These are phyloP conservation scores for Leccinum angustisporum DNA, from an alignment of 1,284 basidiomycete genomes.

Conservation along the genomic window DNA sequence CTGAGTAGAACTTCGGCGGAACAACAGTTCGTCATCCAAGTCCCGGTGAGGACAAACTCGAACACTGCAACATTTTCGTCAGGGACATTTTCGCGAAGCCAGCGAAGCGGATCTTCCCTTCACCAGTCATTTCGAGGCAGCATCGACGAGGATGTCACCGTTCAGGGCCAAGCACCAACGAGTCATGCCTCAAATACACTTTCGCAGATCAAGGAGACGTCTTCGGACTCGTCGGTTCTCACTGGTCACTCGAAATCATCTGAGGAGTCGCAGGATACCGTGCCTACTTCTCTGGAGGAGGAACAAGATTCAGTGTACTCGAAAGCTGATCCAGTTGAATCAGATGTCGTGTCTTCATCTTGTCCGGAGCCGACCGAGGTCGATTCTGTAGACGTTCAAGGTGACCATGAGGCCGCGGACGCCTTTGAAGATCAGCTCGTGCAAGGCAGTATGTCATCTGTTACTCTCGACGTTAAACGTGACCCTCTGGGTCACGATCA, in stretches of 20 bases:
- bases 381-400: conserved; percentile 48
- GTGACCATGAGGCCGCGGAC: conserved; percentile 33
- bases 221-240: conserved; percentile 34
- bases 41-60: conserved; percentile 51
- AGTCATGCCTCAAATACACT: conserved; percentile 22
- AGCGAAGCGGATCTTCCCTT: conserved; percentile 35
- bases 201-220: conserved; percentile 30
- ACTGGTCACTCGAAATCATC: conserved; percentile 43
- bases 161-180: conserved; percentile 45
- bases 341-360: conserved; percentile 34
- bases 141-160: conserved; percentile 53
- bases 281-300: conserved; percentile 49
- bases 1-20: conserved; percentile 61
- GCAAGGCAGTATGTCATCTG: conserved; percentile 50
- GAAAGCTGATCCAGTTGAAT: conserved; percentile 6
- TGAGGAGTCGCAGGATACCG: conserved; percentile 45
- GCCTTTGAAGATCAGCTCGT: conserved; percentile 56
- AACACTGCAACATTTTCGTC: conserved; percentile 45
- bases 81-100: conserved; percentile 43
- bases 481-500: conserved; percentile 69
- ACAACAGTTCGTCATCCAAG: conserved; percentile 61
- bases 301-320: conserved; percentile 37
- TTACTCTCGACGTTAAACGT: conserved; percentile 46
- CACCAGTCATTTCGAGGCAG: conserved; percentile 32
- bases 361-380: conserved; percentile 51